phyloP scores from a whole-genome alignment of 78 protist genomes.

The Planoprotostelium fungivorum region DNA sequence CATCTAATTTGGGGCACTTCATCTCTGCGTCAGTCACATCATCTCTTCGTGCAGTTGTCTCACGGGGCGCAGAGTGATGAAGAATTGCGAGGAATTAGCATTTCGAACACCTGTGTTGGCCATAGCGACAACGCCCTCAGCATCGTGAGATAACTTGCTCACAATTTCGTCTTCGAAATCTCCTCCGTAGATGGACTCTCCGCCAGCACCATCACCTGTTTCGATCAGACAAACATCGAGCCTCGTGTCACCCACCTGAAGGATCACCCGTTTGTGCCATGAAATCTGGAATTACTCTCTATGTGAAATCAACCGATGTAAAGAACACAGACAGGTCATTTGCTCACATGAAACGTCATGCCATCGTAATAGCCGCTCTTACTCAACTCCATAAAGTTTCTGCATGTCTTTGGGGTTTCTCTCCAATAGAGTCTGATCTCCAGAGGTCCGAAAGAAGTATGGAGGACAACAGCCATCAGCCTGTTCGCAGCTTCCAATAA shows the following conservation, averaged over 20 bases:
- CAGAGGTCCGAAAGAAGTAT: conserved; percentile 3
- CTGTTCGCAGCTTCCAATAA: too few relatives aligned
- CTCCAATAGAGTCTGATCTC: conserved; percentile 1
- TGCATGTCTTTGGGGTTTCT: conserved; percentile 5
- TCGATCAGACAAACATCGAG: neutral
- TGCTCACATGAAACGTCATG: neutral
- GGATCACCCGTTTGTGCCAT: conserved; percentile 60
- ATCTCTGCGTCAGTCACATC: neutral
- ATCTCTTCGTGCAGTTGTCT: neutral
- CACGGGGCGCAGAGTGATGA: conserved; percentile 7
- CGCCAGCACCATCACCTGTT: conserved; percentile 26
- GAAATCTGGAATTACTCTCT: conserved; percentile 52
- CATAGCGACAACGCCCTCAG: conserved; percentile 41
- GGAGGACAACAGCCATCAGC: conserved; percentile 4
- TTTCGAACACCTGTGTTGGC: conserved; percentile 46
- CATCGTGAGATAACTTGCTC: conserved; percentile 18
- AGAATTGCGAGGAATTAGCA: conserved; percentile 36
- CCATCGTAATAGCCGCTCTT: conserved; percentile 7
- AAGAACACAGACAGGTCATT: neutral
- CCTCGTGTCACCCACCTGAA: neutral
- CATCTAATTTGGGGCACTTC: neutral
- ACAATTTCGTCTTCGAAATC: conserved; percentile 50
- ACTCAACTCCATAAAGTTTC: conserved; percentile 8
- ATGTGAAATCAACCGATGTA: too few relatives aligned
- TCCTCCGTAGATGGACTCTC: conserved; percentile 59